Percentiles rank a stretch among this genome's conserved stretches.
Evolutionary conservation across 192 early-diverging fungal species (phyloP).

Genomic region (Umbelopsis sp.): DNA sequence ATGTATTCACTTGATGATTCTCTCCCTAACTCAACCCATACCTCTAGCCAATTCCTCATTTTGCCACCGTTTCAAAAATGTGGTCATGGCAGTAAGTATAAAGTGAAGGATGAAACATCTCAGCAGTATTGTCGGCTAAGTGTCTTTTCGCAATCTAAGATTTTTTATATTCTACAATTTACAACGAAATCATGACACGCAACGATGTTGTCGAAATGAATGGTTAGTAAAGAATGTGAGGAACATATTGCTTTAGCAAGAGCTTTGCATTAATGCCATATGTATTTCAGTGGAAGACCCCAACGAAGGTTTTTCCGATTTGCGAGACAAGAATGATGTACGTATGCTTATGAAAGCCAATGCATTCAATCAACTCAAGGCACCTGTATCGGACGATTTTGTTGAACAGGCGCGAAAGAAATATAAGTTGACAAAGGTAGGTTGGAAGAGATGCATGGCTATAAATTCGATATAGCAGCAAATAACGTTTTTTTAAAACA

Average conservation of each 20-base stretch:
- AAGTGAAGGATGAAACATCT: neutral
- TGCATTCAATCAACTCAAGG: slow-evolving; percentile 61
- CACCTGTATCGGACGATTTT: slow-evolving; percentile 57
- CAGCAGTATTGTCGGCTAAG: neutral
- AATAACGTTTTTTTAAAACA: slow-evolving; percentile 30
- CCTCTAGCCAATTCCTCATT: slow-evolving; percentile 85
- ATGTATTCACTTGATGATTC: no score
- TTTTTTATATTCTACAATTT: slow-evolving; percentile 66
- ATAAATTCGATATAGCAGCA: neutral
- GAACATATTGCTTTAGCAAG: slow-evolving; percentile 11
- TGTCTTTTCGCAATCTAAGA: slow-evolving; percentile 35
- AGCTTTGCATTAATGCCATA: slow-evolving; percentile 3
- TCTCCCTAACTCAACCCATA: neutral
- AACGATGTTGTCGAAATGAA: slow-evolving; percentile 61
- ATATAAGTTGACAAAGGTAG: slow-evolving; percentile 81
- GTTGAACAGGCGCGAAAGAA: slow-evolving; percentile 53
- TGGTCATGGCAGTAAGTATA: slow-evolving; percentile 74
- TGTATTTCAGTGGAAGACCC: slow-evolving; percentile 84
- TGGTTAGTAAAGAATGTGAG: slow-evolving; percentile 37
- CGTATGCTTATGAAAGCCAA: slow-evolving; percentile 56
- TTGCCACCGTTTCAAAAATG: slow-evolving; percentile 84
- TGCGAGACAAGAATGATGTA: slow-evolving; percentile 88
- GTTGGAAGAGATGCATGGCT: neutral
- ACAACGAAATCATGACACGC: slow-evolving; percentile 50
- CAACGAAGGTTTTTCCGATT: slow-evolving; percentile 83